Evolutionary conservation across 257 asterid genomes (phyloP).

Genomic region (Scutellaria barbata): DNA sequence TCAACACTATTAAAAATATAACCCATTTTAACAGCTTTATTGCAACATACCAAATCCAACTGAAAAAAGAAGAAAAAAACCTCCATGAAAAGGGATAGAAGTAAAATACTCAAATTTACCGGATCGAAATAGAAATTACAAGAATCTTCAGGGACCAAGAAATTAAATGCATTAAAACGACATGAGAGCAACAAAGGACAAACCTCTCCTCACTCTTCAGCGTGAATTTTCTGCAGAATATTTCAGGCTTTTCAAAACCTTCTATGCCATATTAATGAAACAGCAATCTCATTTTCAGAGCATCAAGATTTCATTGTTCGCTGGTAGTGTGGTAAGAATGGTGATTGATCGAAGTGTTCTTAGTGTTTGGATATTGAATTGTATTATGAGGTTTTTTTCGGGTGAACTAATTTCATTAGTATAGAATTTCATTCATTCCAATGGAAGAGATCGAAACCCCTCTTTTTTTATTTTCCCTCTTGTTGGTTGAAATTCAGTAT

Average conservation of each 20-base stretch:
- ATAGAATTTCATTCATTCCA: not conserved
- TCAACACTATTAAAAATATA: too few species aligned
- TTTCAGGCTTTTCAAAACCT: constrained; percentile 14
- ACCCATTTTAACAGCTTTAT: too few species aligned
- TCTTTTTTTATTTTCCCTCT: too few species aligned
- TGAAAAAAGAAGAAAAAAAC: too few species aligned
- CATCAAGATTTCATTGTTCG: not conserved
- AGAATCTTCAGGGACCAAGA: not conserved
- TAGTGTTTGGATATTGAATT: not conserved
- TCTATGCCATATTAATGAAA: not conserved
- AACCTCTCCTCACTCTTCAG: not conserved
- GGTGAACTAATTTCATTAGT: not conserved
- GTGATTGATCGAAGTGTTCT: constrained; percentile 14
- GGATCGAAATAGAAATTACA: too few species aligned
- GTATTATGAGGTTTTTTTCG: not conserved
- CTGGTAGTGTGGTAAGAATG: constrained; percentile 25
- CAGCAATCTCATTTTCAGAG: constrained; percentile 18
- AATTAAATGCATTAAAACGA: constrained; percentile 23
- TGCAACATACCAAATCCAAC: too few species aligned
- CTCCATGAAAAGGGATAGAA: too few species aligned
- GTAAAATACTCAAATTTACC: too few species aligned
- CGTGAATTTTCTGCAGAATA: constrained; percentile 8
- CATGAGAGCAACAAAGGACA: not conserved
- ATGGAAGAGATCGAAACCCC: not conserved
- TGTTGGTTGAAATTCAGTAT: not conserved